Base-by-base conservation (phyloP, 108 stramenopile species). In the Cafeteria roenbergensis region DNA sequence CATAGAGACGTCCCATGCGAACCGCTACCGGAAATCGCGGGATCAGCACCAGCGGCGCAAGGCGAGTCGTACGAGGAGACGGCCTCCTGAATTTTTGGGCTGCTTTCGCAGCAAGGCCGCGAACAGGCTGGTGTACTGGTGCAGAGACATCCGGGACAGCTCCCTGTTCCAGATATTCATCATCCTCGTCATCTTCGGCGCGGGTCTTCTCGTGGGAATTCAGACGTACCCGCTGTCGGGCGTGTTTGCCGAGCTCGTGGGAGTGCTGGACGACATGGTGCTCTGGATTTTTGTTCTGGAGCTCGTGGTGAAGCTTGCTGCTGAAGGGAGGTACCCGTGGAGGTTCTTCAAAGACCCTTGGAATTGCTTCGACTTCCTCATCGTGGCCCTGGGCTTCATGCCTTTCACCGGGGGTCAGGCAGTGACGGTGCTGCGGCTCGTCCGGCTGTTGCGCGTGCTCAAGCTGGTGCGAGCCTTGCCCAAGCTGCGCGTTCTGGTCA, bases 391-490 rank as follows among this genome's bases (percentile, higher is more conserved):
- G 35, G 34, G 55, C 50, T 42, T 57, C 0, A 37, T 64, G 20
- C 73, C 68, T 33, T 67, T 55, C 3, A 27, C 36, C 9, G 73
- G 68, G 20, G 34, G 38, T 22, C 33, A 64, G 38, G 65, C 55
- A 34, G n/a, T 75, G 37, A 51, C 55, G 27, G 69, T 72, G 63
- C 72, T 79, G 57, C 71, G 75, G 25, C 64, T 73, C 12, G 50
- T 76, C 0, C 34, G 78, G 32, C 59, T 73, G 21, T 30, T 75
- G 0, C 42, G 75, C 1, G 78, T 80, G 56, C 60, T 76, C 1
- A 75, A 76, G 53, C 68, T 80, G n/a, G 52, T 76, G 29, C 54
- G 67, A 55, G 54, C 69, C 4, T 62, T 80, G 9, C 79, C 79
- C 37, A 25, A 73, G 62, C 69, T 77, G 22, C 72, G 73, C 48